Conservation (phyloP, 192 early-diverging fungal species). For the Allomyces macrogynus region DNA sequence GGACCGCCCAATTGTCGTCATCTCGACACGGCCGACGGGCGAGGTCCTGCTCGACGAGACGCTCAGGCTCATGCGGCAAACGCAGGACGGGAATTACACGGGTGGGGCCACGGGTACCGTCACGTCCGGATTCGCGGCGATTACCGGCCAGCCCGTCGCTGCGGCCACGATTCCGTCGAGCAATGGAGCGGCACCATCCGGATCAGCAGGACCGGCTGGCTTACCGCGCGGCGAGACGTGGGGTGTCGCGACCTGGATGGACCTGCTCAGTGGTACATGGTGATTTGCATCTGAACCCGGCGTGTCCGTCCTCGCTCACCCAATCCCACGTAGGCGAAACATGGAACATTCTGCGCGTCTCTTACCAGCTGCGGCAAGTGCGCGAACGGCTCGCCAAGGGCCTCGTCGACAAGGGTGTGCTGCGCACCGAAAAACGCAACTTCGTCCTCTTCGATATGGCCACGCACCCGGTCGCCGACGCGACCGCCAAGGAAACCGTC, state of each 20-base stretch:
- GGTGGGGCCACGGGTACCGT: neutral
- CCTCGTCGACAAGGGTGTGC: constrained; percentile 91
- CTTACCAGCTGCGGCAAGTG: constrained; percentile 94
- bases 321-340: constrained; percentile 56
- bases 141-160: too few relatives aligned
- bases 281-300: neutral
- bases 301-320: constrained; percentile 1
- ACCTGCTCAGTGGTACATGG: constrained; percentile 89
- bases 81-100: neutral
- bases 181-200: too few relatives aligned
- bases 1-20: constrained; percentile 69
- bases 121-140: too few relatives aligned
- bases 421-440: constrained; percentile 88
- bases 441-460: constrained; percentile 96
- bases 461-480: constrained; percentile 84
- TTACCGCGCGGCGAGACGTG: constrained; percentile 39
- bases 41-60: constrained; percentile 94
- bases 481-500: constrained; percentile 67
- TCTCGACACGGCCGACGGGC: constrained; percentile 62
- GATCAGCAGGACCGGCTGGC: too few relatives aligned
- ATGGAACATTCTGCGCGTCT: constrained; percentile 93
- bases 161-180: too few relatives aligned
- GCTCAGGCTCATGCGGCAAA: constrained; percentile 45
- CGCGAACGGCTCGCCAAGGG: constrained; percentile 90
- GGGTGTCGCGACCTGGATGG: constrained; percentile 84